phyloP scores from a whole-genome alignment of 1,284 basidiomycete species.

The Cryptococcus amylolentus region DNA sequence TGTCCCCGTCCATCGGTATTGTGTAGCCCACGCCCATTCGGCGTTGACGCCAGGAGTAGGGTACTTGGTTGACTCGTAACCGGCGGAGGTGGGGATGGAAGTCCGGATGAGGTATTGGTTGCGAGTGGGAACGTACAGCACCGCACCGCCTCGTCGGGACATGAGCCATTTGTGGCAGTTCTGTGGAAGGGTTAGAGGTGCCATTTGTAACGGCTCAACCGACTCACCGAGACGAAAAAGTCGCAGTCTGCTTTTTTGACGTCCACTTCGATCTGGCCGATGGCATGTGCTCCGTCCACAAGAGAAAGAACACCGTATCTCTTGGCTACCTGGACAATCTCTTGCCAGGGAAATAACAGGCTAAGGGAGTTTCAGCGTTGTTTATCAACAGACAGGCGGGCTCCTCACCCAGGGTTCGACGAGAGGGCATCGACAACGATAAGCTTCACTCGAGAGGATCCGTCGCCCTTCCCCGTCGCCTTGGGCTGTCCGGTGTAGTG shows the following conservation, averaged over 20 bases:
- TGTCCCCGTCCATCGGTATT: constrained; percentile 40
- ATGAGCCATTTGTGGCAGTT: constrained; percentile 64
- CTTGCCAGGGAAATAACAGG: constrained; percentile 71
- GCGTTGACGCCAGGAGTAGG: constrained; percentile 23
- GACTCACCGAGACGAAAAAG: constrained; percentile 70
- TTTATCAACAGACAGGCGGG: not conserved
- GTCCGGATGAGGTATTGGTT: constrained; percentile 75
- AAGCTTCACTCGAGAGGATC: constrained; percentile 53
- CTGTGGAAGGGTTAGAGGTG: constrained; percentile 2
- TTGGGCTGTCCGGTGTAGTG: constrained; percentile 36
- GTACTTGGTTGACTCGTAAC: constrained; percentile 55
- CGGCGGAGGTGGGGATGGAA: constrained; percentile 67
- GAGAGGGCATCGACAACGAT: constrained; percentile 72
- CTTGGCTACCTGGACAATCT: constrained; percentile 65
- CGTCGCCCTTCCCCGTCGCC: constrained; percentile 22
- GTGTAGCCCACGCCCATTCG: constrained; percentile 53
- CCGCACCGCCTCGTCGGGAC: constrained; percentile 65
- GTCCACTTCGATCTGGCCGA: constrained; percentile 61
- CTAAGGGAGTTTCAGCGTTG: constrained; percentile 30
- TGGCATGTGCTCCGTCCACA: constrained; percentile 79
- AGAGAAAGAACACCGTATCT: constrained; percentile 66
- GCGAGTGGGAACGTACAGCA: constrained; percentile 71
- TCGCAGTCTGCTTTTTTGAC: constrained; percentile 62
- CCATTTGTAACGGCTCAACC: not conserved
- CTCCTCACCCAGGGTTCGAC: constrained; percentile 59